A percentile compares a stretch with the other conserved stretches of the same genome.
phyloP scores from a whole-genome alignment of 2,329 filamentous ascomycete genomes.

The Fusarium sp. region DNA sequence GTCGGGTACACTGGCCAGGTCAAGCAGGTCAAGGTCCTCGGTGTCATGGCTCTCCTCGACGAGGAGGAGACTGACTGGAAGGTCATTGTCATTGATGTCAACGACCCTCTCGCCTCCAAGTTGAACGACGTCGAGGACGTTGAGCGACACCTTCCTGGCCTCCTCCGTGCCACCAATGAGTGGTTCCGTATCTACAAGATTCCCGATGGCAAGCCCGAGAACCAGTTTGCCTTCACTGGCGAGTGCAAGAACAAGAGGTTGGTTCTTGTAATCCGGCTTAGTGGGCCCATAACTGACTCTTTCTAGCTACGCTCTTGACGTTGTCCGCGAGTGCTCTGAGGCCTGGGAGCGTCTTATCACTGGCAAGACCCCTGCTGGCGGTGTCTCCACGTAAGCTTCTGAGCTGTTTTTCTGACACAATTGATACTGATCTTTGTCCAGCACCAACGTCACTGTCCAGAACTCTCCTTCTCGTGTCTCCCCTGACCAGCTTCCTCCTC shows the following conservation, averaged over 20 bases:
- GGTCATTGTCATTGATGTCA: slow-evolving; percentile 99
- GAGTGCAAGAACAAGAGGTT: slow-evolving; percentile 99
- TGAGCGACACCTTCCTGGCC: slow-evolving; percentile 96
- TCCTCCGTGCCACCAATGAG: slow-evolving; percentile 97
- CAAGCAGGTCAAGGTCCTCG: slow-evolving; percentile 99
- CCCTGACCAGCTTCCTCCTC: slow-evolving; percentile 76
- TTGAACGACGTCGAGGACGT: slow-evolving; percentile 99
- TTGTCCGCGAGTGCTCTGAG: slow-evolving; percentile 95
- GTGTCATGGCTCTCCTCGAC: slow-evolving; percentile 98
- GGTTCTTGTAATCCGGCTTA: slow-evolving; percentile 41
- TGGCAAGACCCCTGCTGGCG: slow-evolving; percentile 84
- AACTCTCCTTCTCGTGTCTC: slow-evolving; percentile 80
- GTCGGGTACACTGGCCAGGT: slow-evolving; percentile 96
- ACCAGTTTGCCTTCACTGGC: slow-evolving; percentile 99
- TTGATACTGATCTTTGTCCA: slow-evolving; percentile 57
- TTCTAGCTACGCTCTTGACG: slow-evolving; percentile 87
- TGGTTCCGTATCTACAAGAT: slow-evolving; percentile 99
- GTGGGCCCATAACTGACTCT: slow-evolving; percentile 22
- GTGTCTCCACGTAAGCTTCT: slow-evolving; percentile 80
- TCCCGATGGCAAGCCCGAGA: slow-evolving; percentile 99
- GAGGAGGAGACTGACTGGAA: slow-evolving; percentile 99
- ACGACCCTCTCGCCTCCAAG: slow-evolving; percentile 95
- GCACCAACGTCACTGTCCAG: slow-evolving; percentile 82
- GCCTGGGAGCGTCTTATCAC: slow-evolving; percentile 97
- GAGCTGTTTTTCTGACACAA: too few species aligned